A percentile compares a stretch with the other conserved stretches of the same genome.
phyloP scores from a whole-genome alignment of 75 land plant genomes.

The Adiantum capillusveneris region DNA sequence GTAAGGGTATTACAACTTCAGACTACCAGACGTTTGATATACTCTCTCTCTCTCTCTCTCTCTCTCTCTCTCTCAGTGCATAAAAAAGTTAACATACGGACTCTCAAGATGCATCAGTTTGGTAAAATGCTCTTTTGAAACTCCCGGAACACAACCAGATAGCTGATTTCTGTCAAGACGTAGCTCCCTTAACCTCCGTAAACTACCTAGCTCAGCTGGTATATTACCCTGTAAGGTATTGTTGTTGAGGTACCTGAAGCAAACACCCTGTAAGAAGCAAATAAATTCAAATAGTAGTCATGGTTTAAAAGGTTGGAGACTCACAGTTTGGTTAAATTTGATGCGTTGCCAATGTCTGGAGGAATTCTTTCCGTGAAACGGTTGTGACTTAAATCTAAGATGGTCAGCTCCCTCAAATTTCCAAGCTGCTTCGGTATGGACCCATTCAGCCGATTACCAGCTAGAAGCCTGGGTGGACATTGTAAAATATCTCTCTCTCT shows the following conservation, averaged over 20 bases:
- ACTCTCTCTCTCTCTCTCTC: too few species aligned
- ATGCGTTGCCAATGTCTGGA: conserved; percentile 15
- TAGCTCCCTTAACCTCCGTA: conserved; percentile 20
- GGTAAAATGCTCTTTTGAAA: neutral
- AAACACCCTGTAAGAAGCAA: neutral
- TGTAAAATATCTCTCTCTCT: too few species aligned
- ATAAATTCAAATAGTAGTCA: conserved; percentile 8
- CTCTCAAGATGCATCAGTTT: too few species aligned
- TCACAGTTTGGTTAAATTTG: conserved; percentile 12
- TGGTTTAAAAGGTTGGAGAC: neutral
- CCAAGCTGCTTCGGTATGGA: conserved; percentile 22
- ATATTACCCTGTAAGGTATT: conserved; percentile 41
- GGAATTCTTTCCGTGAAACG: conserved; percentile 21
- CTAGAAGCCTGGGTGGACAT: conserved; percentile 7
- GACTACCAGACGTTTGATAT: too few species aligned
- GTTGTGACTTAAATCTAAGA: conserved; percentile 18
- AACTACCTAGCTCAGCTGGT: conserved; percentile 23
- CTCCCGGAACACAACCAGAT: conserved; percentile 36
- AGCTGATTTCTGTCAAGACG: neutral
- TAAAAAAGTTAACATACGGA: too few species aligned
- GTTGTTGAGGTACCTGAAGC: conserved; percentile 41
- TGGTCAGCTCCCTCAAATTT: conserved; percentile 1
- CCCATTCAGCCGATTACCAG: conserved; percentile 10
- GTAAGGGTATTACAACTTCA: too few species aligned
- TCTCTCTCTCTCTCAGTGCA: too few species aligned